phyloP scores from a whole-genome alignment of 352 stramenopile genomes.

The Pythium myriotylum region DNA sequence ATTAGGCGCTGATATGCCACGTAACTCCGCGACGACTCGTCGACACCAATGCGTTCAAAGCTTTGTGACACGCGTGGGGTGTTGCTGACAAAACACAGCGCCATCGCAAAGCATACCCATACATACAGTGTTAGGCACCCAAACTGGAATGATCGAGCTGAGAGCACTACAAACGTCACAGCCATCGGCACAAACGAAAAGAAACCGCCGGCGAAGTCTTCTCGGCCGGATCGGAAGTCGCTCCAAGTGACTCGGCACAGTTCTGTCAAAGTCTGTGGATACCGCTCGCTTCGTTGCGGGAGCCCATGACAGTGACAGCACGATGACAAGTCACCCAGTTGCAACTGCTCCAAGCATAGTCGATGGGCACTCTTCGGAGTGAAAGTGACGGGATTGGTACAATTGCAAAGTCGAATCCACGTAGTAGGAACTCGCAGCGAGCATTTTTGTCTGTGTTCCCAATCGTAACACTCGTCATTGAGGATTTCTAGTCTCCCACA shows the following conservation, averaged over 20 bases:
- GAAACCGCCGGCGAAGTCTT: constrained; percentile 46
- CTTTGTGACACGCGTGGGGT: constrained; percentile 40
- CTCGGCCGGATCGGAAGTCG: constrained; percentile 31
- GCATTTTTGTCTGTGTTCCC: constrained; percentile 38
- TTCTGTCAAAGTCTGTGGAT: constrained; percentile 34
- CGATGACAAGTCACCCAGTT: neutral
- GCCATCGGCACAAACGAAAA: constrained; percentile 47
- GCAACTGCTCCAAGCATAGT: constrained; percentile 31
- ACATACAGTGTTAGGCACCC: constrained; percentile 36
- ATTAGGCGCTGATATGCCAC: constrained; percentile 50
- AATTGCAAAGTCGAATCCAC: constrained; percentile 49
- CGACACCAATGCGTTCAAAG: constrained; percentile 35
- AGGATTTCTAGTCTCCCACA: constrained; percentile 40
- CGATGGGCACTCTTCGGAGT: constrained; percentile 34
- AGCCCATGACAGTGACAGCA: constrained; percentile 23
- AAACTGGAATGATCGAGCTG: constrained; percentile 37
- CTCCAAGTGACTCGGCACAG: constrained; percentile 35
- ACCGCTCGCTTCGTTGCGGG: constrained; percentile 15
- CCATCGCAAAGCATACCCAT: constrained; percentile 38
- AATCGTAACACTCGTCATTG: constrained; percentile 23
- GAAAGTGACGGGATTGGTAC: constrained; percentile 34
- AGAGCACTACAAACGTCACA: constrained; percentile 35
- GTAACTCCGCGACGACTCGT: constrained; percentile 34
- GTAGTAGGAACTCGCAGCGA: constrained; percentile 34
- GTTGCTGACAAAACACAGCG: constrained; percentile 52